Base-by-base conservation (phyloP, 2,329 filamentous ascomycete species). In the Scortechinia acanthostroma region DNA sequence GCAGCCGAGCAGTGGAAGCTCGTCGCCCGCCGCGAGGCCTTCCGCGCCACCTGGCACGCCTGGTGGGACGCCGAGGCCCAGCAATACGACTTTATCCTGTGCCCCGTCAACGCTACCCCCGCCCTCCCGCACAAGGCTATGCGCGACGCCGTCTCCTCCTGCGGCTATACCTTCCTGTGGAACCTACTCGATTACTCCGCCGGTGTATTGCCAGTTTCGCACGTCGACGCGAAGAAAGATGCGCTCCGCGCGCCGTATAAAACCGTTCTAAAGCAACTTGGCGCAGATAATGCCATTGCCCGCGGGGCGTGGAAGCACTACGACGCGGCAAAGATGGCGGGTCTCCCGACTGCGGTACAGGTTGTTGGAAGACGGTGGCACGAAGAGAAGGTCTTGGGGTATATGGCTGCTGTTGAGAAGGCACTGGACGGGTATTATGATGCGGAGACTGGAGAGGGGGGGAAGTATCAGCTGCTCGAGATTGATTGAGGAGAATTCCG, bases 111-210 rank as follows among this genome's bases (percentile, higher is more conserved):
- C 3, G 70, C 68, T 3, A 69, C 69, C 3, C 65, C 64, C 3
- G 74, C 72, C 1, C 48, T 5, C 25, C 68, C 69, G 62, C 63
- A 14, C 62, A 72, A 42, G 61, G 72, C 43, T 61, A 62, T 19
- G 63, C 72, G 1, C 62, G 59, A 28, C 77, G 76, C 51, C 10
- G 17, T 40, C 6, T 40, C 35, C 10, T 40, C 35, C 6, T 79
- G 74, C 73, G 63, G 63, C 3, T 79, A 78, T 48, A 77, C 72
- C 0, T 63, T 64, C 14, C 65, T 73, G 45, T 79, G 72, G 73
- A 78, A 78, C 52, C 46, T 77, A 35, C 60, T 78, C 3, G 73
- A 78, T 49, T 74, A 75, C 53, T 70, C 74, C 2, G 66, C 65
- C 3, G 54, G 69, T 14, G 64, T 70, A 0, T 74, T 78, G 49